Percentiles rank a stretch among this genome's conserved stretches.
Evolutionary conservation across 2,329 filamentous ascomycete species (phyloP).

Genomic region (Ceratocystis colombiana): DNA sequence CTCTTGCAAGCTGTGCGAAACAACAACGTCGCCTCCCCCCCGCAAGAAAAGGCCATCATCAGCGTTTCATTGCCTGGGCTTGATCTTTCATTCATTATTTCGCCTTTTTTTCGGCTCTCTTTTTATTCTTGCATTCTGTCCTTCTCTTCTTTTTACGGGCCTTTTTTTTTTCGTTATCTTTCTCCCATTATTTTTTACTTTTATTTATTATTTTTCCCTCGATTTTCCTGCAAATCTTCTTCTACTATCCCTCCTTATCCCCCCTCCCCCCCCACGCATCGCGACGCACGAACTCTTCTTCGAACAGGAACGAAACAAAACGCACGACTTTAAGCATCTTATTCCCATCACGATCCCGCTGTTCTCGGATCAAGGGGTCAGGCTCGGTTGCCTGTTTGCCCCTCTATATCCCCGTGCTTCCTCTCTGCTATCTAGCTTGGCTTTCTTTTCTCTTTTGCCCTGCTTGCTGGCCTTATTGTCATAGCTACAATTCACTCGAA

Average conservation of each 20-base stretch:
- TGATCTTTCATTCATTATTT: conserved; percentile 11
- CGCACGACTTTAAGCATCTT: neutral
- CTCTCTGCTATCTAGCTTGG: conserved; percentile 2
- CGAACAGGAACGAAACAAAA: conserved; percentile 10
- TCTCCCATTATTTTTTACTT: neutral
- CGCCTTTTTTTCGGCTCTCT: neutral
- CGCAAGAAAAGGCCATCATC: conserved; percentile 13
- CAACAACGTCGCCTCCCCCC: neutral
- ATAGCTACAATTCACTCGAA: neutral
- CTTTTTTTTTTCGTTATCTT: neutral
- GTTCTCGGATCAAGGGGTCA: neutral
- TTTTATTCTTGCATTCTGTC: neutral
- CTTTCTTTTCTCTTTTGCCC: conserved; percentile 5
- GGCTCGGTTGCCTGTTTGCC: neutral
- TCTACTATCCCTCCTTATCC: neutral
- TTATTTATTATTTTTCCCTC: neutral
- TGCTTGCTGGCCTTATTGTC: neutral
- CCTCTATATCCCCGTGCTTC: neutral
- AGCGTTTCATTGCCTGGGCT: conserved; percentile 16
- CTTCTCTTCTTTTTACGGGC: neutral
- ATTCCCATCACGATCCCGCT: conserved; percentile 1
- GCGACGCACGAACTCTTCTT: conserved; percentile 1
- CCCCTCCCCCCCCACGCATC: neutral
- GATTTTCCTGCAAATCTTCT: conserved; percentile 7
- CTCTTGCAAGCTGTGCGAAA: neutral